Evolutionary conservation across 2,329 filamentous ascomycete genomes (phyloP), one percentile per base, ranked within the genome.

Genomic region (Fusarium sambucinum): DNA sequence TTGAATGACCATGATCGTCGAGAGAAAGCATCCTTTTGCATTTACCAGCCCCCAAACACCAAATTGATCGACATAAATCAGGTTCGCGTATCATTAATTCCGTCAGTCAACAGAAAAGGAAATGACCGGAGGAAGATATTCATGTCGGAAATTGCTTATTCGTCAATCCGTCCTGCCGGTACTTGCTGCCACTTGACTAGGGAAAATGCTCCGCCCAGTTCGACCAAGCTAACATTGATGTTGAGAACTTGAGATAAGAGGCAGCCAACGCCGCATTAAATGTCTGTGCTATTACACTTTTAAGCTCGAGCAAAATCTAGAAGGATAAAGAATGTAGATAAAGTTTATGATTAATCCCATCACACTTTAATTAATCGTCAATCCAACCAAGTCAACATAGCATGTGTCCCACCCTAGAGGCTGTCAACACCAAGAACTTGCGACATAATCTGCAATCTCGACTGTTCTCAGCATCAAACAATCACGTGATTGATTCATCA

Each of bases 401-500:
- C 10, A n/a, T 29, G 3, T 6, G 3, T 29, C 12, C 19, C 30
- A 58, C 44, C 57, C 57, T 62, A 46, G 40, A 61, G 33, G 7
- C 29, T 23, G 5, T 19, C 33, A 21, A 27, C 47, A 9, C 2
- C 13, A 9, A 1, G n/a, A 2, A 2, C 5, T 38, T 0, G 3
- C 16, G 8, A 30, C 19, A 27, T 30, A 32, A 12, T 0, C 4
- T 16, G 13, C 2, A 29, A 38, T 27, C 5, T 4, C 0, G 4
- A 2, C 9, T 9, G 2, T 4, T 5, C 13, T 6, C 13, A 51
- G n/a, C 25, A 37, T 9, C 9, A 4, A 29, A 7, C 6, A 45
- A 48, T 68, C 65, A 68, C 65, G 64, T 68, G 59, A 64, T 55
- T 35, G 1, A 0, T 21, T 30, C 7, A 23, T 17, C 40, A 78